These are phyloP conservation scores for Stentor roeselii DNA, from an alignment of 73 alveolate genomes.

Conservation along the genomic window DNA sequence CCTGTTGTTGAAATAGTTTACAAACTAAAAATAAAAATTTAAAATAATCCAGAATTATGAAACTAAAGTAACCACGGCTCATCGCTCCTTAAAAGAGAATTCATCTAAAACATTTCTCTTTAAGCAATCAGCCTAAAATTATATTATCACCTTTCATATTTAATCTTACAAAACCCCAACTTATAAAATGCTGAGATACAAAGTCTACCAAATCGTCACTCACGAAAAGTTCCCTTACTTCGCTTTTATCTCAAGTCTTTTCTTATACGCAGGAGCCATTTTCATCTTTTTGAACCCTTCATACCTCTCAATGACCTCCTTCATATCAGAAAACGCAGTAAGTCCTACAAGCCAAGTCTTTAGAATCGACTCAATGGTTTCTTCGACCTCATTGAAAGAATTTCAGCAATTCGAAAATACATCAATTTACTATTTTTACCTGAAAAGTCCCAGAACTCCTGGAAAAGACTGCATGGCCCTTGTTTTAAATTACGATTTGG, in stretches of 20 bases:
- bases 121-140: too few species aligned
- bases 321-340: background rate
- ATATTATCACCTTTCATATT: too few species aligned
- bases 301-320: background rate
- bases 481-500: background rate
- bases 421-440: background rate
- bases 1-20: too few species aligned
- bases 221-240: background rate
- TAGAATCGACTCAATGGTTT: background rate
- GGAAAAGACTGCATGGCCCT: conserved; percentile 23
- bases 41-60: too few species aligned
- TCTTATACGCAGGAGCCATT: background rate
- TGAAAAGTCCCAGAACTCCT: background rate
- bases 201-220: conserved; percentile 6
- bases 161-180: too few species aligned
- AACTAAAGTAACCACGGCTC: too few species aligned
- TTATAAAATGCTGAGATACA: conserved; percentile 10
- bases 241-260: background rate
- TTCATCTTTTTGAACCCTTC: background rate
- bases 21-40: too few species aligned
- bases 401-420: background rate
- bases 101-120: too few species aligned
- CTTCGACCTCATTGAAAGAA: background rate
- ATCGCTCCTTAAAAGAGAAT: too few species aligned
- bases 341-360: background rate